phyloP scores from a whole-genome alignment of 2,329 filamentous ascomycete species.

The Diaporthe humulicola region DNA sequence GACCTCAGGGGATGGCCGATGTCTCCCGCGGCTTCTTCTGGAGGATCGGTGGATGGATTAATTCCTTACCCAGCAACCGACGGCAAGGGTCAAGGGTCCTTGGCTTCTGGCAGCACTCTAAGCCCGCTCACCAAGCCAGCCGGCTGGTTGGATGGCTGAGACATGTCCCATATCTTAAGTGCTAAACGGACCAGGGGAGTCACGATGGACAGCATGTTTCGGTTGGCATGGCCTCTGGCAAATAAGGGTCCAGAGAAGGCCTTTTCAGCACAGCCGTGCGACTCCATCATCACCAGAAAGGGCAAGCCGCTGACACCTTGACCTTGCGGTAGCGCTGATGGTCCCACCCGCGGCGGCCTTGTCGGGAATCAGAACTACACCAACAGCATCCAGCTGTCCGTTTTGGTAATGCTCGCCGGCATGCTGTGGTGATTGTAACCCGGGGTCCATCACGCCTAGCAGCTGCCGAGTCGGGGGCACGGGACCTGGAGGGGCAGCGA shows the following conservation, averaged over 20 bases:
- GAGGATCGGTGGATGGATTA: conserved; percentile 20
- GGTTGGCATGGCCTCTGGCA: conserved; percentile 3
- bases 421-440: conserved; percentile 9
- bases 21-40: neutral
- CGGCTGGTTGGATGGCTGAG: conserved; percentile 29
- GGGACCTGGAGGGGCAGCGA: neutral
- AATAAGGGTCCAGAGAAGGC: conserved; percentile 21
- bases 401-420: conserved; percentile 12
- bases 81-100: conserved; percentile 25
- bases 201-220: conserved; percentile 4
- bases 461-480: neutral
- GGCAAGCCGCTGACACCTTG: conserved; percentile 20
- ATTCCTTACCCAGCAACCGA: conserved; percentile 29
- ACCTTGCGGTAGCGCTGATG: conserved; percentile 8
- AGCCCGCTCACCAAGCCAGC: conserved; percentile 12
- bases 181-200: neutral
- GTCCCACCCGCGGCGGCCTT: neutral
- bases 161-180: conserved; percentile 6
- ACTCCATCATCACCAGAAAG: conserved; percentile 23
- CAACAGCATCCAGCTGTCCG: conserved; percentile 7
- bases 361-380: neutral
- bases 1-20: neutral
- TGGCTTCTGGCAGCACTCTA: conserved; percentile 21
- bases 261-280: conserved; percentile 3
- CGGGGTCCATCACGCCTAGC: neutral